Base-by-base conservation (phyloP, 1,284 basidiomycete genomes). In the Paramarasmius palmivorus region DNA sequence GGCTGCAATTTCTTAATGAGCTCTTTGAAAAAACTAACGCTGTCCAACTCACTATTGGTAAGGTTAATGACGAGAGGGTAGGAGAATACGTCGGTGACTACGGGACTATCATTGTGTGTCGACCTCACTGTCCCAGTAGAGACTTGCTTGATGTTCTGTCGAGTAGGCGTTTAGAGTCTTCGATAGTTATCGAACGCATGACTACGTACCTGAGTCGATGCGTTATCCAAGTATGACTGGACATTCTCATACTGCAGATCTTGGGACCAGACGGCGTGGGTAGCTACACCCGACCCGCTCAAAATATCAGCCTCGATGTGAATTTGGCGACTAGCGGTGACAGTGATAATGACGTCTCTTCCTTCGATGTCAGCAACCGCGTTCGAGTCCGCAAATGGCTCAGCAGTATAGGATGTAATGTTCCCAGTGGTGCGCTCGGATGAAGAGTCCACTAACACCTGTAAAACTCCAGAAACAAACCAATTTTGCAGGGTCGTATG, bases 401-500 rank as follows among this genome's bases (percentile, higher is more conserved):
- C 67, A 20, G 72, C 87, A 20, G 77, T 65, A 59, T 88, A 86
- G 6, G 64, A 61, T 0, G 77, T 84, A 52, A 91, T 88, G 40
- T 73, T 76, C 34, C 89, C 89, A 1, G 81, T 88, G 1, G 89
- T 90, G 3, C 73, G 85, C 59, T 73, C 69, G 2, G 73, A 69
- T 22, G 86, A 87, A 9, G 80, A 66, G 63, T 89, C 86, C 1
- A 83, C 83, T 55, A 86, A 66, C 45, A 90, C 82, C 65, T 90
- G 87, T 5, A 92, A 73, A 32, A 82, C 72, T 3, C 85, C 88
- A 6, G 88, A 88, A 38, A 90, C 77, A 67, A 83, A 90, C 91
- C 91, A 93, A 63, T 90, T 88, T 56, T 79, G 75, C 52, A 88
- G 80, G 60, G 88, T 83, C 6, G 77, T 71, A 57, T 83, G 83